Base-by-base conservation (phyloP, 78 protist genomes). In the Planoprotostelium fungivorum region DNA sequence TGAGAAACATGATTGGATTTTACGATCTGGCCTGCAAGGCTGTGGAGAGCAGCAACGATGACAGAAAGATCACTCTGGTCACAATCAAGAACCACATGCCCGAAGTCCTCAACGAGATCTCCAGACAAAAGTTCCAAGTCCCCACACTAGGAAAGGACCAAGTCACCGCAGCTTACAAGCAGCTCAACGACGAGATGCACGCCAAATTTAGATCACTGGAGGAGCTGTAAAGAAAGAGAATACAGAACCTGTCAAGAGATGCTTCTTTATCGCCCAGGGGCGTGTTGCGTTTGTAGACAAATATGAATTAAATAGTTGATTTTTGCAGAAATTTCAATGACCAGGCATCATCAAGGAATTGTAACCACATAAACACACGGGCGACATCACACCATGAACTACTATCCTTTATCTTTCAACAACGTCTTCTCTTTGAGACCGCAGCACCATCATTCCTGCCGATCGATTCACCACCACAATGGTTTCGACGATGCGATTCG, bases 1-100 rank as follows among this genome's bases (percentile, higher is more conserved):
- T 98, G 89, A 90, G 95, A 38, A 97, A 97, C 93, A 96, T 98
- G 73, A 92, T 96, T 88, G 38, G 89, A 88, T 98, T 98, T 95
- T 95, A 98, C 96, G 83, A 91, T 23, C 83, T 85, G 29, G 93
- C 97, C 37, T 91, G 90, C 89, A 92, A 94, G 93, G 98, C 97
- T 1, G 94, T 96, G 88, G 96, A 93, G 90, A 38, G 37, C 38
- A 86, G 93, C n/a, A 88, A 93, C 38, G 91, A 88, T 29, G 98
- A 96, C 63, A 86, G 91, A 89, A 96, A 96, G 92, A 90, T 96
- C 34, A 95, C 96, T 16, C 73, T 51, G 73, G 31, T 25, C 31
- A 51, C 73, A 5, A 51, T 51, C 5, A 51, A 51, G 73, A 51
- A 51, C 73, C 16, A 25, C 16, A 51, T 51, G 73, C 73, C 73